phyloP scores from a whole-genome alignment of 371 early-diverging fungal genomes.

The Rhizopus microsporus region DNA sequence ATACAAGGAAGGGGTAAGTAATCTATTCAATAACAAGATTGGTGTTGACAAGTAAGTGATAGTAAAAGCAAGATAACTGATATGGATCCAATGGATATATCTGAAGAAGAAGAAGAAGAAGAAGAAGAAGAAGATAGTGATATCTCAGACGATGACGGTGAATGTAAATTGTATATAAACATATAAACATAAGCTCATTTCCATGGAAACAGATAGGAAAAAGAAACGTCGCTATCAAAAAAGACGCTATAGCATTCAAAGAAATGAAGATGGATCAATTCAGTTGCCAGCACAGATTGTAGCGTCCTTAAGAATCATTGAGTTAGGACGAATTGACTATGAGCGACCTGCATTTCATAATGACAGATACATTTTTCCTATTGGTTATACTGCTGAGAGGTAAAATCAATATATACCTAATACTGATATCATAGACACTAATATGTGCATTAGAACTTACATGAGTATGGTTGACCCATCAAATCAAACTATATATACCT shows the following conservation, averaged over 20 bases:
- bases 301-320: constrained; percentile 74
- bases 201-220: constrained; percentile 7
- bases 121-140: constrained; percentile 18
- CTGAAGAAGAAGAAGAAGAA: constrained; percentile 10
- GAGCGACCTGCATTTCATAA: constrained; percentile 83
- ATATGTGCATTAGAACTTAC: constrained; percentile 49
- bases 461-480: constrained; percentile 75
- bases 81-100: constrained; percentile 20
- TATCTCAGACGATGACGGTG: constrained; percentile 9
- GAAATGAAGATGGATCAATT: constrained; percentile 69
- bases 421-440: background rate
- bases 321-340: constrained; percentile 72
- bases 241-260: constrained; percentile 49
- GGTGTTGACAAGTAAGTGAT: background rate
- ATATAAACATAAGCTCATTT: background rate
- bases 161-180: background rate
- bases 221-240: constrained; percentile 4
- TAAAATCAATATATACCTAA: constrained; percentile 9
- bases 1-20: constrained; percentile 12
- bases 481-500: constrained; percentile 67
- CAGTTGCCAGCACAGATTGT: constrained; percentile 72
- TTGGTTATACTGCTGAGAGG: constrained; percentile 73
- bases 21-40: background rate
- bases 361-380: constrained; percentile 89
- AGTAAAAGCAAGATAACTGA: constrained; percentile 3